phyloP scores from a whole-genome alignment of 2,329 filamentous ascomycete genomes.

The Malbranchea zuffiana region DNA sequence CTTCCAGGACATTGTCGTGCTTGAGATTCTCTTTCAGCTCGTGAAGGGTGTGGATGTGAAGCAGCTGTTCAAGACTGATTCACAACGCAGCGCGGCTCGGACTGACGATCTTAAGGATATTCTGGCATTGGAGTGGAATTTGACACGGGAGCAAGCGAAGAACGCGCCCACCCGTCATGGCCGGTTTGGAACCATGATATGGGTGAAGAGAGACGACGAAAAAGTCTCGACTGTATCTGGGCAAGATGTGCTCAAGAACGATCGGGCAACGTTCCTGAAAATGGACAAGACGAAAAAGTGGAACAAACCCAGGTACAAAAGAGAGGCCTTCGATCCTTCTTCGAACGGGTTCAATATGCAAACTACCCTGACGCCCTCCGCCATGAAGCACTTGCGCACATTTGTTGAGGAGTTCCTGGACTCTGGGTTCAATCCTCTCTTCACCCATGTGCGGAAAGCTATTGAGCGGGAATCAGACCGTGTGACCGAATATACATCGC shows the following conservation, averaged over 20 bases:
- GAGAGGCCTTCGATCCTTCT: conserved; percentile 49
- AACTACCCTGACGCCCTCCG: conserved; percentile 57
- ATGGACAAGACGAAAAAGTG: conserved; percentile 88
- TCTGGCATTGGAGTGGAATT: conserved; percentile 72
- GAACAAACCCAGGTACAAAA: conserved; percentile 62
- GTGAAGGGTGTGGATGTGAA: conserved; percentile 79
- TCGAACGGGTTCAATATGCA: conserved; percentile 65
- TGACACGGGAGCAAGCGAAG: conserved; percentile 65
- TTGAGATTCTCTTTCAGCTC: conserved; percentile 87
- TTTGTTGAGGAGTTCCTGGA: conserved; percentile 94
- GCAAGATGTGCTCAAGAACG: conserved; percentile 68
- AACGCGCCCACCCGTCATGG: conserved; percentile 80
- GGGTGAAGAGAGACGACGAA: conserved; percentile 78
- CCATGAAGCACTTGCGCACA: conserved; percentile 62
- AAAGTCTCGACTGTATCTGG: conserved; percentile 80
- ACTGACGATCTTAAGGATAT: conserved; percentile 62
- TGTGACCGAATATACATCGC: conserved; percentile 61
- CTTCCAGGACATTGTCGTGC: conserved; percentile 73
- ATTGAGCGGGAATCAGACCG: conserved; percentile 83
- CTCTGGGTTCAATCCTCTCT: conserved; percentile 86
- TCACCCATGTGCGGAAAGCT: conserved; percentile 73
- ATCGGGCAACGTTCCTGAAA: conserved; percentile 63
- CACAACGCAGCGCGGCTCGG: conserved; percentile 57
- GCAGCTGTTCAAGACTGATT: conserved; percentile 74
- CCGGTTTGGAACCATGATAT: conserved; percentile 93